Evolutionary conservation across 2,329 filamentous ascomycete genomes (phyloP).

Genomic region (Calonectria pauciramosa): DNA sequence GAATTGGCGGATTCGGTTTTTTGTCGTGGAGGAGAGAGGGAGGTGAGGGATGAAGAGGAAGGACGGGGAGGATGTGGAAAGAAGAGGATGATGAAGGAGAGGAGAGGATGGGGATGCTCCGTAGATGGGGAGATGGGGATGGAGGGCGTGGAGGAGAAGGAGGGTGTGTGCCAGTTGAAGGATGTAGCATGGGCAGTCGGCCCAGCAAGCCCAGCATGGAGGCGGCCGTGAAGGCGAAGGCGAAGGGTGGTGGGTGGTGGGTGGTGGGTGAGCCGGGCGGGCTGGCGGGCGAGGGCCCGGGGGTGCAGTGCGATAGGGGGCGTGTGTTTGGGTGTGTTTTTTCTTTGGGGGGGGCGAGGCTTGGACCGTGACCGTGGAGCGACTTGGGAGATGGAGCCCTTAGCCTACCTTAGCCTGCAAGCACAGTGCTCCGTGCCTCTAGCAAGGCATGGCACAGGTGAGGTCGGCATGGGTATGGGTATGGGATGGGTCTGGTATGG

Average conservation of each 20-base stretch:
- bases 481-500: slow-evolving; percentile 13
- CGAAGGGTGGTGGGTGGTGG: background rate
- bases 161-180: slow-evolving; percentile 28
- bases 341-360: background rate
- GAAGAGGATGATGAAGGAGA: slow-evolving; percentile 43
- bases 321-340: slow-evolving; percentile 4
- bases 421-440: slow-evolving; percentile 12
- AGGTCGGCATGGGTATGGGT: slow-evolving; percentile 6
- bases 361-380: slow-evolving; percentile 22
- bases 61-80: slow-evolving; percentile 37
- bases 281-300: background rate
- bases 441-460: slow-evolving; percentile 20
- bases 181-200: slow-evolving; percentile 34
- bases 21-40: slow-evolving; percentile 46
- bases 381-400: slow-evolving; percentile 21
- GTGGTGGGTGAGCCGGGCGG: slow-evolving; percentile 10
- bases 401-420: slow-evolving; percentile 8
- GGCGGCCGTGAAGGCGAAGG: slow-evolving; percentile 16
- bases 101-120: slow-evolving; percentile 35
- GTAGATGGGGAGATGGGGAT: slow-evolving; percentile 44
- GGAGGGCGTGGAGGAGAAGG: slow-evolving; percentile 45
- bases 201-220: slow-evolving; percentile 17
- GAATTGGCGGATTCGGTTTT: slow-evolving; percentile 54
- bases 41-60: slow-evolving; percentile 36
- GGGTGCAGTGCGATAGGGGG: slow-evolving; percentile 6